Percentiles rank a stretch among this genome's conserved stretches.
Conservation (phyloP, 2,329 filamentous ascomycete genomes). For the Epichloe bromicola region DNA sequence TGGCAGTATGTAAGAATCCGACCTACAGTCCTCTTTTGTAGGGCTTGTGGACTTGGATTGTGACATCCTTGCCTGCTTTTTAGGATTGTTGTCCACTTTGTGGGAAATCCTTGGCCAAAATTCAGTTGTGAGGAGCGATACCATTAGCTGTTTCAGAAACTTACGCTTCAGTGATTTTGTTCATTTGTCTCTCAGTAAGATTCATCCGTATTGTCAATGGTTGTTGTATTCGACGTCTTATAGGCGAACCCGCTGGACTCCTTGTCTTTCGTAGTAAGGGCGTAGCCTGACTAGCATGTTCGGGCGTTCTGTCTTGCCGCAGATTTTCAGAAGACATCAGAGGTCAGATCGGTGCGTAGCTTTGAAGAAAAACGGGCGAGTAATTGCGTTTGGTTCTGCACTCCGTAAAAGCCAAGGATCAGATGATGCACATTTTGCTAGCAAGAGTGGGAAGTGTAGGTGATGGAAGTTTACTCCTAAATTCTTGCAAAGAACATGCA, state of each 20-base stretch:
- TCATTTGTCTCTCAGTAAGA: constrained; percentile 35
- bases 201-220: constrained; percentile 34
- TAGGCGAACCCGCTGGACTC: constrained; percentile 20
- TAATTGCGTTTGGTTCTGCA: background rate
- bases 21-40: background rate
- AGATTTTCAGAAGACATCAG: background rate
- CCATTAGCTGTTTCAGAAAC: constrained; percentile 6
- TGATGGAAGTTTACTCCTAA: too few species aligned
- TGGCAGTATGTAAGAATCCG: constrained; percentile 1
- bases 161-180: constrained; percentile 33
- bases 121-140: background rate
- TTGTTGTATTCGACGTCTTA: constrained; percentile 20
- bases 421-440: too few species aligned
- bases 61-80: constrained; percentile 9
- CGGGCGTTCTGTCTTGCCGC: background rate
- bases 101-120: constrained; percentile 18
- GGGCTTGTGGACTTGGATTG: background rate
- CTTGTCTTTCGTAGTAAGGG: constrained; percentile 11
- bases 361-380: background rate
- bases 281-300: background rate
- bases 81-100: constrained; percentile 17
- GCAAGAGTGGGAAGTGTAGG: background rate
- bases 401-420: background rate
- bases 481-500: too few species aligned
- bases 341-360: background rate